Conservation (phyloP, 2,329 filamentous ascomycete genomes). For the Cercospora beticola region DNA sequence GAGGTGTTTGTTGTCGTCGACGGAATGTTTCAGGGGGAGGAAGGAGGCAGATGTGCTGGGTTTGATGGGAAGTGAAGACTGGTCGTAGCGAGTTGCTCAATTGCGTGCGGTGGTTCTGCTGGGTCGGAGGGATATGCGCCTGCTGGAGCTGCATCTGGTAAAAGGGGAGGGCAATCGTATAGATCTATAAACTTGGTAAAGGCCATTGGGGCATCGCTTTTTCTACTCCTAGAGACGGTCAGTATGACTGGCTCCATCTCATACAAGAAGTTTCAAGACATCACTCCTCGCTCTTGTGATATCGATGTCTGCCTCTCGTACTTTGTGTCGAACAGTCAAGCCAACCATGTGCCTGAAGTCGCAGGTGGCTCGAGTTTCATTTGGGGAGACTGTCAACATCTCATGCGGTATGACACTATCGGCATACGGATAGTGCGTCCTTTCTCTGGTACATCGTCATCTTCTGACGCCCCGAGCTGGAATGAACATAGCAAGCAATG, state of each 20-base stretch:
- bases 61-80: neutral
- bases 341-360: neutral
- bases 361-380: neutral
- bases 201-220: neutral
- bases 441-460: neutral
- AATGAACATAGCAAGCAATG: neutral
- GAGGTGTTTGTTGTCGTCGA: conserved; percentile 23
- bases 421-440: neutral
- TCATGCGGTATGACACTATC: neutral
- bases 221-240: neutral
- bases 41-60: neutral
- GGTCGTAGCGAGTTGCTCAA: neutral
- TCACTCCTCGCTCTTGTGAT: neutral
- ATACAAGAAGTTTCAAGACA: neutral
- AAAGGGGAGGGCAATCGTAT: neutral
- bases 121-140: neutral
- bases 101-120: neutral
- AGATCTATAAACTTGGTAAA: neutral
- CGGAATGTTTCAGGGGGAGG: conserved; percentile 8
- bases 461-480: neutral
- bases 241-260: neutral
- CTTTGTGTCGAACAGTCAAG: neutral
- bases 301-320: neutral
- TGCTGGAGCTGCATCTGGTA: neutral
- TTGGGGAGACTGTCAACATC: neutral